These are phyloP conservation scores for Wickerhamiella australiensis DNA, from an alignment of 805 yeast genomes.

Conservation along the genomic window DNA sequence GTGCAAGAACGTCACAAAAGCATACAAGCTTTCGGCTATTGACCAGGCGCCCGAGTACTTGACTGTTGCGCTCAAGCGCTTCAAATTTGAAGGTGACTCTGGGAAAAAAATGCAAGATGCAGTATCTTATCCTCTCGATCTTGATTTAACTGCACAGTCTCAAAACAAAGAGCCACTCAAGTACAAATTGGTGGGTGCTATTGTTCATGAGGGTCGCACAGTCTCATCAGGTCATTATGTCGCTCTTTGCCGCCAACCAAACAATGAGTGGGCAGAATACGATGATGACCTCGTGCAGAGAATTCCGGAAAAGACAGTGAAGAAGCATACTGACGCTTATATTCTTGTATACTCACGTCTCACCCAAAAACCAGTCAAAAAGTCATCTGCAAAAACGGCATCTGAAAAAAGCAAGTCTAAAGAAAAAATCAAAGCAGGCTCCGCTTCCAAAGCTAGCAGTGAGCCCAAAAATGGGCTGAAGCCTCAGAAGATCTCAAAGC, in stretches of 20 bases:
- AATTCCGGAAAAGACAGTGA: constrained; percentile 58
- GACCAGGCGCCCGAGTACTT: constrained; percentile 79
- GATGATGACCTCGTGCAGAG: constrained; percentile 82
- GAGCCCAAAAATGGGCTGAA: neutral
- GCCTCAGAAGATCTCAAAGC: neutral
- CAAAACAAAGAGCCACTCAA: constrained; percentile 33
- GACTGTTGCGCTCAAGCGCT: constrained; percentile 77
- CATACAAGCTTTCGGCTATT: constrained; percentile 62
- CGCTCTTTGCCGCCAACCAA: constrained; percentile 84
- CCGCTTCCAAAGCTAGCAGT: too few species aligned
- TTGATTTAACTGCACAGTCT: constrained; percentile 55
- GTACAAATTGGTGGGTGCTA: constrained; percentile 69
- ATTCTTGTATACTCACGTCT: constrained; percentile 69
- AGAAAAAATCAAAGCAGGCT: neutral
- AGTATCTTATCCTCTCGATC: constrained; percentile 63
- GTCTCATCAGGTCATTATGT: constrained; percentile 88
- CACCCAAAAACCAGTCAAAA: constrained; percentile 10
- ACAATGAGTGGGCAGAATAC: constrained; percentile 83
- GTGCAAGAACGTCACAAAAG: constrained; percentile 66
- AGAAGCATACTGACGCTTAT: constrained; percentile 81
- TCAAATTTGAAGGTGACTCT: constrained; percentile 55
- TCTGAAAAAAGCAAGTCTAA: neutral
- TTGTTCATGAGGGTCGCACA: constrained; percentile 90
- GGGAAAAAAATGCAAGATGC: constrained; percentile 74
- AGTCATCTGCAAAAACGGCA: neutral